Base-by-base conservation (phyloP, 2,329 filamentous ascomycete genomes). In the Claviceps digitariae region DNA sequence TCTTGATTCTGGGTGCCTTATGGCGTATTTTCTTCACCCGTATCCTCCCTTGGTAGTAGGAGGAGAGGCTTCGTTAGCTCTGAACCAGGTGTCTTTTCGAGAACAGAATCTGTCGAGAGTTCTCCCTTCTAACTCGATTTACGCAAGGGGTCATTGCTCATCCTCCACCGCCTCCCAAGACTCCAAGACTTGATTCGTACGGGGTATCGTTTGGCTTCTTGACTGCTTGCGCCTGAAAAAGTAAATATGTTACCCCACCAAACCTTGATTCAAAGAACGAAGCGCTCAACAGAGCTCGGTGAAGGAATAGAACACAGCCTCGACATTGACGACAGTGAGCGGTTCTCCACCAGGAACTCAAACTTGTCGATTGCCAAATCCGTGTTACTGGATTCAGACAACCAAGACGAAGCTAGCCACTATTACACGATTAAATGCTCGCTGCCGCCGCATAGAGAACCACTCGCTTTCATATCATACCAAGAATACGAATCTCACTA, bases 401-500 rank as follows among this genome's bases (percentile, higher is more conserved):
- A 61, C 43, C 63, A 64, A 54, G 58, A 67, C 56, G 61, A 64
- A 25, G 63, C 62, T 56, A 57, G 67, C 54, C 61, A 68, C 46
- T 63, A 71, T 55, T 70, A 78, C 55, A 62, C 60, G 54, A 95
- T 96, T 80, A 81, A 75, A 68, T 97, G 91, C 72, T 81, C 79
- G 21, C 74, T 97, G 23, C 88, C 90, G 52, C 87, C 88, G 48
- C 90, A 96, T 69, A 76, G 73, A 59, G 78, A 84, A 55, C 74
- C 81, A 1, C 63, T 93, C 52, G 73, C 75, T 4, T 97, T 98
- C 67, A 65, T 72, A 25, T 82, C 83, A 0, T 90, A 89, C 63
- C 77, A 82, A 55, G 87, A 90, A 17, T 96, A 94, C 68, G 90
- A 96, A 65, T 71, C 84, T 9, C 93, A 98, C 67, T 96, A 96